A percentile compares a stretch with the other conserved stretches of the same genome.
These are phyloP conservation scores for Metschnikowia arizonensis DNA, from an alignment of 805 yeast genomes.

Conservation along the genomic window DNA sequence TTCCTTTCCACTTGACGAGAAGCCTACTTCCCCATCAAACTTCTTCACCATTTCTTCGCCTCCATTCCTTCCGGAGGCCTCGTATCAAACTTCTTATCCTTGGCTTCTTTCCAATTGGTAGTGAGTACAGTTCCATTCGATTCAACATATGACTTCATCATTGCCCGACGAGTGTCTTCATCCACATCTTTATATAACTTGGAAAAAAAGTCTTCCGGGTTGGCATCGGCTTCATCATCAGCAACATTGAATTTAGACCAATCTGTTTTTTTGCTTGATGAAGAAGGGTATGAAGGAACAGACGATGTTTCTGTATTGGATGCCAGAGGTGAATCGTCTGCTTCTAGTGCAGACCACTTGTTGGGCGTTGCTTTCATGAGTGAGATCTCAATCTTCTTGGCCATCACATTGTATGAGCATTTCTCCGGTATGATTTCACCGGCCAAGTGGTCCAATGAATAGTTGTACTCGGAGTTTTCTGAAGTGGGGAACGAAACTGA, in stretches of 20 bases:
- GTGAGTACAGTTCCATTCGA: constrained; percentile 91
- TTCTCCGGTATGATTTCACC: constrained; percentile 45
- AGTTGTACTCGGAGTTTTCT: constrained; percentile 53
- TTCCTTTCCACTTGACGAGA: too few species aligned
- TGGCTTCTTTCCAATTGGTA: constrained; percentile 90
- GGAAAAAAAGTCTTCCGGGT: constrained; percentile 68
- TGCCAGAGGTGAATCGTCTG: constrained; percentile 6
- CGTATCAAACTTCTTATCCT: constrained; percentile 56
- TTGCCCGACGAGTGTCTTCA: constrained; percentile 84
- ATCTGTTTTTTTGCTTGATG: constrained; percentile 58
- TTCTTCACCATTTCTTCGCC: constrained; percentile 48
- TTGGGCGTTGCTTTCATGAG: constrained; percentile 43
- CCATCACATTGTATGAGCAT: constrained; percentile 49
- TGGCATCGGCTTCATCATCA: constrained; percentile 40
- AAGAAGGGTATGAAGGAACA: constrained; percentile 49
- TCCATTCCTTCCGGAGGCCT: constrained; percentile 75
- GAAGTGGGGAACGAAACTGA: constrained; percentile 46
- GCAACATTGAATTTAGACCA: constrained; percentile 58
- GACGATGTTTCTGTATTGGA: constrained; percentile 7
- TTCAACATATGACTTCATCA: constrained; percentile 95
- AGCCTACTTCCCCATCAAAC: too few species aligned
- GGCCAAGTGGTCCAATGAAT: constrained; percentile 50
- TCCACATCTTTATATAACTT: constrained; percentile 73
- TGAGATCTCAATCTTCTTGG: constrained; percentile 73
- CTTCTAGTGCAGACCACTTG: constrained; percentile 57